Evolutionary conservation across 306 rosid genomes (phyloP).

Genomic region (Lotus japonicus): DNA sequence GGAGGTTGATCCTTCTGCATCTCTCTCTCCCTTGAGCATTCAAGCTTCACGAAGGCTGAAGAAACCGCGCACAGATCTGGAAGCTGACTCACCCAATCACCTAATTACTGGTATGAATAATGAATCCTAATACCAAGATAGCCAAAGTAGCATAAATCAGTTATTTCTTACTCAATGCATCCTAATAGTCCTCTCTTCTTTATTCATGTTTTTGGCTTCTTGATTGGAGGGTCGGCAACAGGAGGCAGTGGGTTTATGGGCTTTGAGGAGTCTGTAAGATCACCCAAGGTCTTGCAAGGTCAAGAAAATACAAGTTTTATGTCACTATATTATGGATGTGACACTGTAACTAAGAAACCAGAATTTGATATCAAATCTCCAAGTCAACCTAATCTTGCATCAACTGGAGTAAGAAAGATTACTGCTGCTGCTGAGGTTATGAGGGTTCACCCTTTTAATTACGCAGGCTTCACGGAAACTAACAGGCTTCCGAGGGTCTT

Average conservation of each 20-base stretch:
- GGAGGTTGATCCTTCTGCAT: conserved; percentile 86
- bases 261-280: conserved; percentile 82
- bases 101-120: conserved; percentile 55
- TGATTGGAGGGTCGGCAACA: conserved; percentile 24
- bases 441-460: conserved; percentile 58
- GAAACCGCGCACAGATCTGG: conserved; percentile 83
- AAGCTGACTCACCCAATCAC: conserved; percentile 43
- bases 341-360: conserved; percentile 56
- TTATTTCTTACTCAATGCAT: not conserved
- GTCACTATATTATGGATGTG: conserved; percentile 71
- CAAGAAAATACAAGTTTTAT: conserved; percentile 92
- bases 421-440: conserved; percentile 51
- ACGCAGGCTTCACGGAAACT: conserved; percentile 67
- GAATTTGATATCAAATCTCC: conserved; percentile 63
- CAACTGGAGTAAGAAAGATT: conserved; percentile 43
- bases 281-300: conserved; percentile 99
- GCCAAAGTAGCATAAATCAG: not conserved
- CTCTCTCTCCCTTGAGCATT: conserved; percentile 79
- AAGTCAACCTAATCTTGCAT: conserved; percentile 43
- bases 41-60: conserved; percentile 92
- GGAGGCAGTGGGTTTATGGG: conserved; percentile 77
- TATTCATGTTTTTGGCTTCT: not conserved
- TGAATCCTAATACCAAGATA: conserved; percentile 3
- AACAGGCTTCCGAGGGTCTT: conserved; percentile 81
- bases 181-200: conserved; percentile 14